Conservation (phyloP, 2,329 filamentous ascomycete species). For the Sordariomycetes sp. region DNA sequence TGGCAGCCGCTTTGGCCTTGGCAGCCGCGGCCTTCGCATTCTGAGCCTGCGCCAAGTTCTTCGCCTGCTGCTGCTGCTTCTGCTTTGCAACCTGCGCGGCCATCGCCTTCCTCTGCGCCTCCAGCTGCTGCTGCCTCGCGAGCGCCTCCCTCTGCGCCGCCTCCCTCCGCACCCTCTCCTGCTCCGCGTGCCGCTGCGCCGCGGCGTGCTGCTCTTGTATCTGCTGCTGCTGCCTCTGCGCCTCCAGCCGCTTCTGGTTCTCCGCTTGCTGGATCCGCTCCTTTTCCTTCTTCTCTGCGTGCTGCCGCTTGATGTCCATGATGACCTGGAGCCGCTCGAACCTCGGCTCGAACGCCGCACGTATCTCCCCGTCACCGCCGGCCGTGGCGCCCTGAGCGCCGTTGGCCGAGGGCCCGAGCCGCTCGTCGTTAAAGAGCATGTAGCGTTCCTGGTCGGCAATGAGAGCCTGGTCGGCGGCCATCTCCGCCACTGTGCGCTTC, state of each 20-base stretch:
- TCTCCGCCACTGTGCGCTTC: constrained; percentile 87
- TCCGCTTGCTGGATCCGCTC: constrained; percentile 59
- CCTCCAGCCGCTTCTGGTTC: constrained; percentile 38
- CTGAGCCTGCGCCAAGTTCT: constrained; percentile 16
- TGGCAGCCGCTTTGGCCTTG: constrained; percentile 11
- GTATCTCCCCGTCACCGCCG: constrained; percentile 58
- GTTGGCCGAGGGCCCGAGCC: constrained; percentile 48
- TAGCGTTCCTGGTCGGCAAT: constrained; percentile 82
- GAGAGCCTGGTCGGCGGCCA: constrained; percentile 87
- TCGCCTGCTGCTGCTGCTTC: constrained; percentile 13
- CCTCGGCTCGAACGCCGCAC: constrained; percentile 67
- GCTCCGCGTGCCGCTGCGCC: constrained; percentile 27
- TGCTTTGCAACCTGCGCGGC: constrained; percentile 13
- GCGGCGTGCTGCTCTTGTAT: constrained; percentile 30
- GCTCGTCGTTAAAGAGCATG: constrained; percentile 86
- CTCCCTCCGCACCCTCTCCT: constrained; percentile 19
- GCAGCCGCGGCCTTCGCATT: constrained; percentile 14
- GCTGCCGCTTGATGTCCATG: constrained; percentile 67
- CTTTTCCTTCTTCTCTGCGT: constrained; percentile 63
- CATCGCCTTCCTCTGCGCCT: constrained; percentile 17
- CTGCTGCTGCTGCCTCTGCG: constrained; percentile 26
- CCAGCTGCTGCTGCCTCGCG: constrained; percentile 11
- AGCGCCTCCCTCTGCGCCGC: constrained; percentile 13
- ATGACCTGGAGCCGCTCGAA: constrained; percentile 91
- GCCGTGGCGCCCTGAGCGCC: constrained; percentile 42